Evolutionary conservation across 441 rosid genomes (phyloP).

Genomic region (Raphanus hybrid): DNA sequence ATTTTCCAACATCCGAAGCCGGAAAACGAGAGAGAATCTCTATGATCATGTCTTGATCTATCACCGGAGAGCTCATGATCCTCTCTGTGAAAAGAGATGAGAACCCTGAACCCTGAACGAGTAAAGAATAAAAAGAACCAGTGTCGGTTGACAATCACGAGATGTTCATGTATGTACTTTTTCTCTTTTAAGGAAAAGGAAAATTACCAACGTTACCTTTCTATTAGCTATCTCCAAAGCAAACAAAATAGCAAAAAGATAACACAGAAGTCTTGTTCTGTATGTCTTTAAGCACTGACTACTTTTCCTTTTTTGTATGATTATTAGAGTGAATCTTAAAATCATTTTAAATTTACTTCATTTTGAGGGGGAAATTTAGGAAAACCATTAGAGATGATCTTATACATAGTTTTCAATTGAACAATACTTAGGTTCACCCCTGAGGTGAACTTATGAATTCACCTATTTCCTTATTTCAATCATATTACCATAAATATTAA

Average conservation of each 20-base stretch:
- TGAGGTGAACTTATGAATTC: no score
- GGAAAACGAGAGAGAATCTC: conserved; percentile 23
- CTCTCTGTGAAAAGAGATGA: background rate
- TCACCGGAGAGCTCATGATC: conserved; percentile 19
- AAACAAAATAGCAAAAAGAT: background rate
- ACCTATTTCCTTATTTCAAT: no score
- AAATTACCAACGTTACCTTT: background rate
- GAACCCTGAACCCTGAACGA: background rate
- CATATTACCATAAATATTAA: no score
- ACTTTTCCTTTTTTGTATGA: background rate
- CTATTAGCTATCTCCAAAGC: background rate
- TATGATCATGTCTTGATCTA: conserved; percentile 8
- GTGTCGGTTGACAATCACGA: background rate
- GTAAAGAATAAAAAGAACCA: background rate
- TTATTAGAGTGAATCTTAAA: no score
- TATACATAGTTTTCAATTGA: no score
- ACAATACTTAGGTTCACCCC: no score
- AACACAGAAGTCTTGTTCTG: no score
- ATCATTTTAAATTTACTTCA: no score
- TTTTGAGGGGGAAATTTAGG: no score
- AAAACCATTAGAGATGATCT: no score
- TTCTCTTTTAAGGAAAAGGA: background rate
- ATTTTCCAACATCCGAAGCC: background rate
- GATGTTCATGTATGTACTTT: background rate
- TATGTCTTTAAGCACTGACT: background rate